Evolutionary conservation across 1,284 basidiomycete genomes (phyloP), one percentile per base, ranked within the genome.

Genomic region (Pyrrhoderma noxium): DNA sequence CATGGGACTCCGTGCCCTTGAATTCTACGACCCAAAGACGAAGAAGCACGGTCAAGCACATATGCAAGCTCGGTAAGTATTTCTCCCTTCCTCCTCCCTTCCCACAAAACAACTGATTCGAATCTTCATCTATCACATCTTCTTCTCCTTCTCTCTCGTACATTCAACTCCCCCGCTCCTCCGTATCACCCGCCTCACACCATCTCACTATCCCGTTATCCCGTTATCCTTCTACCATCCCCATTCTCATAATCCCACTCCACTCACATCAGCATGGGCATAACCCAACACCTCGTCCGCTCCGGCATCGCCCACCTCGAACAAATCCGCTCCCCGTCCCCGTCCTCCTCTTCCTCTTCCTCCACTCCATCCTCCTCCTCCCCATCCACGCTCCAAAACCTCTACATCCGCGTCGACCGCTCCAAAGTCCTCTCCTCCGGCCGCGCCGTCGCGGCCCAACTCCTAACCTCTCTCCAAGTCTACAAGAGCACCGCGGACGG

Each of bases 11-110:
- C 75, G 82, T 39, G 89, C 80, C 1, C 73, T 93, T 39, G 88
- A 92, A 65, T 90, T 75, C 64, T 93, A 87, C 57, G 87, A 93
- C 62, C 89, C 89, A 22, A 70, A 68, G 23, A 85, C 80, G 7
- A 71, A 80, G 65, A 90, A 89, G 66, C 89, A 92, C 61, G 87
- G 89, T 16, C 90, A 93, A 63, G 90, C 90, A n/a, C 90, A 93
- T 62, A 93, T 93, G 89, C 89, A 88, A 66, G 88, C 85, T 47
- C 78, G 85, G 84, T 86, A 63, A 43, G 69, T 57, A 47, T 16
- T 21, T 19, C 21, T 46, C 25, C 43, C 51, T 3, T 18, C 5
- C 27, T 5, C 27, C 21, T 22, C 45, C 25, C 43, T 52, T 3
- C 19, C 5, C 27, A 31, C 27, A 31, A 11, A 31, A 5, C 5